Conservation (phyloP, 192 early-diverging fungal genomes). For the Phycomyces blakesleeanus region DNA sequence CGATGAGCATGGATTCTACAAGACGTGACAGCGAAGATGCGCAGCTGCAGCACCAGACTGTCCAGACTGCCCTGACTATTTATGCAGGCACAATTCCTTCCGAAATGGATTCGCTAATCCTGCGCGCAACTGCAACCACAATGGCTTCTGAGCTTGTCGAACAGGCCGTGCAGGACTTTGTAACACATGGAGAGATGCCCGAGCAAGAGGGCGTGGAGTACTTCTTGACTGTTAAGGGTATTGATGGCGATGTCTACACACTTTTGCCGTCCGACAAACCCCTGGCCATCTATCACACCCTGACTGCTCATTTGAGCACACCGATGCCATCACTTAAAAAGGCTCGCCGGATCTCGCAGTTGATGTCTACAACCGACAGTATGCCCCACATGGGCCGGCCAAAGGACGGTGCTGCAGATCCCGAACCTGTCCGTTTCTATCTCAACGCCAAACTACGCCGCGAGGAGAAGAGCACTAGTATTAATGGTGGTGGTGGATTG, state of each 20-base stretch:
- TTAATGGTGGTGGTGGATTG: too few species aligned
- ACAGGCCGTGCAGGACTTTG: slow-evolving; percentile 42
- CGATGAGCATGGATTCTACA: not conserved
- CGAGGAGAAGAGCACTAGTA: slow-evolving; percentile 19
- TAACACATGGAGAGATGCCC: slow-evolving; percentile 23
- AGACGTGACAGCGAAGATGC: not conserved
- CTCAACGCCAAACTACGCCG: slow-evolving; percentile 15
- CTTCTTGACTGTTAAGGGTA: slow-evolving; percentile 43
- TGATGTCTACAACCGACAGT: slow-evolving; percentile 28
- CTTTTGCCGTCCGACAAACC: slow-evolving; percentile 49
- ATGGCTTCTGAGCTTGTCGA: slow-evolving; percentile 39
- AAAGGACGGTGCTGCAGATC: not conserved
- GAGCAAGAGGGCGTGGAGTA: slow-evolving; percentile 27
- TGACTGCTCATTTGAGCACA: slow-evolving; percentile 44
- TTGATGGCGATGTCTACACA: slow-evolving; percentile 47
- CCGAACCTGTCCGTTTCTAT: slow-evolving; percentile 20
- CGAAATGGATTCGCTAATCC: slow-evolving; percentile 2
- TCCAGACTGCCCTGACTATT: slow-evolving; percentile 32
- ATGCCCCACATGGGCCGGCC: slow-evolving; percentile 20
- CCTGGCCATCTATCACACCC: slow-evolving; percentile 47
- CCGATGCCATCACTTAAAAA: slow-evolving; percentile 45
- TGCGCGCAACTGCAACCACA: slow-evolving; percentile 36
- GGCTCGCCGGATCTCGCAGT: slow-evolving; percentile 40
- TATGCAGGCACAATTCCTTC: slow-evolving; percentile 43
- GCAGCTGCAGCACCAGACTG: too few species aligned